phyloP scores from a whole-genome alignment of 768 basidiomycete genomes.

The Gymnopilus junonius region DNA sequence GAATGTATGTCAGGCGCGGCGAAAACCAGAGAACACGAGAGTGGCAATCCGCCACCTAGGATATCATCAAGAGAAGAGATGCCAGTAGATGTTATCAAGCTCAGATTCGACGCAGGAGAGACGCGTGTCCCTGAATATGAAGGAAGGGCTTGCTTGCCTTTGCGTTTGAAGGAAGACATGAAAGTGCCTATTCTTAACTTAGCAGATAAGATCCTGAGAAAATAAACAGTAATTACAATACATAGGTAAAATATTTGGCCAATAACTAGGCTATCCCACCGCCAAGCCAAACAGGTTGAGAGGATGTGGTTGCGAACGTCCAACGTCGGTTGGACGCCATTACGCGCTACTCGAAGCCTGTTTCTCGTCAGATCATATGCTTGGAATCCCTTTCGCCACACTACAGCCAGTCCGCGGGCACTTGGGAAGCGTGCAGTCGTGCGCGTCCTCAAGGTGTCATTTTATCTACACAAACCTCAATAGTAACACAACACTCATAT shows the following conservation, averaged over 20 bases:
- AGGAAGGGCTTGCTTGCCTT: slow-evolving; percentile 43
- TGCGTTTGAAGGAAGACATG: slow-evolving; percentile 88
- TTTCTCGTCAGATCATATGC: slow-evolving; percentile 2
- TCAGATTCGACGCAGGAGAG: slow-evolving; percentile 60
- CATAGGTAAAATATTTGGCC: not conserved
- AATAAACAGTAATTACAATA: not conserved
- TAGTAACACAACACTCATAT: not conserved
- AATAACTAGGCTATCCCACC: not conserved
- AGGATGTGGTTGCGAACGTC: slow-evolving; percentile 9
- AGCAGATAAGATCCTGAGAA: slow-evolving; percentile 15
- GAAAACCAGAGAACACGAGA: slow-evolving; percentile 73
- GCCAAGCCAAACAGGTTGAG: not conserved
- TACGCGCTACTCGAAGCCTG: not conserved
- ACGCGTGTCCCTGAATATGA: slow-evolving; percentile 57
- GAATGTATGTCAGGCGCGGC: slow-evolving; percentile 89
- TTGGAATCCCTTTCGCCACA: not conserved
- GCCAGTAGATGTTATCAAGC: slow-evolving; percentile 78
- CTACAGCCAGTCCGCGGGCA: not conserved
- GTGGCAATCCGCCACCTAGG: slow-evolving; percentile 88
- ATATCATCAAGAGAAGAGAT: slow-evolving; percentile 95
- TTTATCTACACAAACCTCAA: slow-evolving; percentile 2
- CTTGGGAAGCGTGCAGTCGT: slow-evolving; percentile 11
- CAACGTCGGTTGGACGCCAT: not conserved
- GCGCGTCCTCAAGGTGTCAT: slow-evolving; percentile 18
- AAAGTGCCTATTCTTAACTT: not conserved